Conservation (phyloP, 1,139 yeast genomes). For the Kodamaea anthophila region DNA sequence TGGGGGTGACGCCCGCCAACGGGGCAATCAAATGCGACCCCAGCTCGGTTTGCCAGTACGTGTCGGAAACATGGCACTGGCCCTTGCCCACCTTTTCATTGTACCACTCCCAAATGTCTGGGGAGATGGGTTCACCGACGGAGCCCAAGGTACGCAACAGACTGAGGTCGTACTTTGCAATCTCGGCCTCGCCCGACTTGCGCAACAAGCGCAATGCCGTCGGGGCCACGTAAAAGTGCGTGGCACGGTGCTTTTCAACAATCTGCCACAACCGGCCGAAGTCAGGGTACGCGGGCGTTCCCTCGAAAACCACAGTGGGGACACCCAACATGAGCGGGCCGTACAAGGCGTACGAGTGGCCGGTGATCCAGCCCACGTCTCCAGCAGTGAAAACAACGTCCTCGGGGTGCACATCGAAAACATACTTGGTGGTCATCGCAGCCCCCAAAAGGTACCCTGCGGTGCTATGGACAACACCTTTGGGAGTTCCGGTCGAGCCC, state of each 20-base stretch:
- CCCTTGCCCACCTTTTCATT: slow-evolving; percentile 85
- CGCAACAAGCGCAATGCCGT: slow-evolving; percentile 93
- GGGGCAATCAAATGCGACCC: slow-evolving; percentile 97
- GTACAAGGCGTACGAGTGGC: slow-evolving; percentile 92
- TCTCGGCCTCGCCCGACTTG: slow-evolving; percentile 85
- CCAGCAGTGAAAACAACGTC: slow-evolving; percentile 95
- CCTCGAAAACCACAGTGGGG: slow-evolving; percentile 90
- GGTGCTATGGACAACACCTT: slow-evolving; percentile 94
- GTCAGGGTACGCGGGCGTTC: slow-evolving; percentile 97
- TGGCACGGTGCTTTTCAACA: slow-evolving; percentile 85
- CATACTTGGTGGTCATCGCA: slow-evolving; percentile 87
- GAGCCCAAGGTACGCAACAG: slow-evolving; percentile 93
- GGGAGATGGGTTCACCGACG: slow-evolving; percentile 98
- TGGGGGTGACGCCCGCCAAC: slow-evolving; percentile 88
- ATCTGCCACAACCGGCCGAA: slow-evolving; percentile 97
- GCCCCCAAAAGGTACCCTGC: slow-evolving; percentile 95
- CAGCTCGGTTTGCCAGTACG: slow-evolving; percentile 98
- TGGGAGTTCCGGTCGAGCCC: slow-evolving; percentile 97
- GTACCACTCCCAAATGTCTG: slow-evolving; percentile 99
- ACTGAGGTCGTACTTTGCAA: slow-evolving; percentile 79
- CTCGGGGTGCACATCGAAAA: slow-evolving; percentile 84
- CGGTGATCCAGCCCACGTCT: slow-evolving; percentile 99
- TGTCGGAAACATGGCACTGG: slow-evolving; percentile 83
- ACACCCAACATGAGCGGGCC: slow-evolving; percentile 90
- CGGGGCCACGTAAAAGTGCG: slow-evolving; percentile 98